These are phyloP conservation scores for Bombardia bombarda DNA, from an alignment of 495 filamentous ascomycete species.

Conservation along the genomic window DNA sequence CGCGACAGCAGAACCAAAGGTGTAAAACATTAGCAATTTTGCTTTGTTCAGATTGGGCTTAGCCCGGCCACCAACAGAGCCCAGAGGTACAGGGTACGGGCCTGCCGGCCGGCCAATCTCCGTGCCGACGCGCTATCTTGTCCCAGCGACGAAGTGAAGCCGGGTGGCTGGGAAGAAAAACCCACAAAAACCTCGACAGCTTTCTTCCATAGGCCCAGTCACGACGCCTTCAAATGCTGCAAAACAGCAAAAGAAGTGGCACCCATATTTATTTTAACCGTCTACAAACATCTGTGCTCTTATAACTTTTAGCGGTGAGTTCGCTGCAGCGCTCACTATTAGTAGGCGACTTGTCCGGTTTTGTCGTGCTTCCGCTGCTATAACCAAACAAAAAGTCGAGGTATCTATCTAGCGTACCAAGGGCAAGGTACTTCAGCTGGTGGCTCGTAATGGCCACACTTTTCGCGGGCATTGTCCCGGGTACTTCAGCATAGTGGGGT, in stretches of 20 bases:
- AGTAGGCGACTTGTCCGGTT: too few relatives aligned
- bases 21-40: constrained; percentile 17
- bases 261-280: too few relatives aligned
- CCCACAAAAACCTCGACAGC: too few relatives aligned
- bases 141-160: constrained; percentile 1
- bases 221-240: too few relatives aligned
- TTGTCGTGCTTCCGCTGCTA: too few relatives aligned
- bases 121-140: constrained; percentile 2
- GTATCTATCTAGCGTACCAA: too few relatives aligned
- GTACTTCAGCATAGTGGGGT: constrained; percentile 8
- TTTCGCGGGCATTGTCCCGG: constrained; percentile 9
- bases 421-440: neutral
- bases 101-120: constrained; percentile 3
- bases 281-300: too few relatives aligned
- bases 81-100: constrained; percentile 6
- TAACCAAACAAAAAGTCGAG: too few relatives aligned
- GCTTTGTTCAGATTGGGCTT: constrained; percentile 14
- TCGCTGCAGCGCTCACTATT: too few relatives aligned
- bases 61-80: constrained; percentile 1
- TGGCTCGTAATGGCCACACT: constrained; percentile 4
- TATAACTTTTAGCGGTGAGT: too few relatives aligned
- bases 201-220: too few relatives aligned
- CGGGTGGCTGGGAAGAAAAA: constrained; percentile 6
- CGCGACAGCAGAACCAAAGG: constrained; percentile 1
- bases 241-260: too few relatives aligned